Evolutionary conservation across 164 flowering plant species (phyloP).

Genomic region (Platanus orientalis): DNA sequence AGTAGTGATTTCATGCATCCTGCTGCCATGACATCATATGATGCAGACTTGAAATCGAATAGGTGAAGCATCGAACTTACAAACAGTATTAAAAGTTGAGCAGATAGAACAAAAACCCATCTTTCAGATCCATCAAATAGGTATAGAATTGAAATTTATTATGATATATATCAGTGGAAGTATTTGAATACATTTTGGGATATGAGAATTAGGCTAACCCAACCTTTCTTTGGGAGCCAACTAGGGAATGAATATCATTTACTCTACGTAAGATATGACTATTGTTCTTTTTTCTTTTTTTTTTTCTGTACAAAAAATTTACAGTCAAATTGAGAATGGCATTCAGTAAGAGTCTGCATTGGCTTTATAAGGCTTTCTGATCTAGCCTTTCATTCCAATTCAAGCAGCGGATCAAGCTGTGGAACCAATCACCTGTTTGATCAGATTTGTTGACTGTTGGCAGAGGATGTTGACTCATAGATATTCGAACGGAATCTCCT

Average conservation of each 20-base stretch:
- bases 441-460: slow-evolving; percentile 96
- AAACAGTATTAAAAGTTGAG: too few species aligned
- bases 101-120: too few species aligned
- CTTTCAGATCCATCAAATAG: not conserved
- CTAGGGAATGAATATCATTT: slow-evolving; percentile 8
- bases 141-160: not conserved
- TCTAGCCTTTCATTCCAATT: slow-evolving; percentile 98
- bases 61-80: too few species aligned
- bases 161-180: not conserved
- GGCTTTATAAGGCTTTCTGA: slow-evolving; percentile 79
- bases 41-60: too few species aligned
- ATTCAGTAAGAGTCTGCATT: not conserved
- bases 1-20: too few species aligned
- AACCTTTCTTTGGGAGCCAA: slow-evolving; percentile 14
- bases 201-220: slow-evolving; percentile 10
- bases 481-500: slow-evolving; percentile 84
- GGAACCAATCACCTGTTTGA: slow-evolving; percentile 99
- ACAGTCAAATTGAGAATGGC: slow-evolving; percentile 8
- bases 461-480: slow-evolving; percentile 92
- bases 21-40: too few species aligned
- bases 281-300: slow-evolving; percentile 2
- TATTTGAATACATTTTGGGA: not conserved
- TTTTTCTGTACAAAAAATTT: slow-evolving; percentile 40
- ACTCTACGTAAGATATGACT: slow-evolving; percentile 3
- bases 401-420: slow-evolving; percentile 87